Percentiles rank a stretch among this genome's conserved stretches.
These are phyloP conservation scores for Aristolochia fimbriata DNA, from an alignment of 164 flowering plant genomes.

Conservation along the genomic window DNA sequence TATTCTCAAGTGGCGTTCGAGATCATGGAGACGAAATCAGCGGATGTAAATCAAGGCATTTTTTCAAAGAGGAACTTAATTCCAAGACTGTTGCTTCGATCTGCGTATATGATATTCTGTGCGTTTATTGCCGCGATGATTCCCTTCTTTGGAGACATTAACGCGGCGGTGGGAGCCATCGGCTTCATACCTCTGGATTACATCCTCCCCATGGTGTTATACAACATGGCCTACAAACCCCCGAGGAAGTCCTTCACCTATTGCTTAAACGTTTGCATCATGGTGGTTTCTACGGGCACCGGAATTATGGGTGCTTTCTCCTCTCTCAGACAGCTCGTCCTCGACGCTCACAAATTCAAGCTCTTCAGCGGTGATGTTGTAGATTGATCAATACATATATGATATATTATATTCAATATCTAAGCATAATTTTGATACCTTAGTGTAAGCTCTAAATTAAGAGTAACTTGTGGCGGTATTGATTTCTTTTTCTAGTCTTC, in stretches of 20 bases:
- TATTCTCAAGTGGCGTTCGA: slow-evolving; percentile 98
- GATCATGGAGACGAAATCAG: slow-evolving; percentile 83
- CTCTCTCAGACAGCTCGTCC: slow-evolving; percentile 60
- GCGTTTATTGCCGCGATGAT: slow-evolving; percentile 95
- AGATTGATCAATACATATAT: slow-evolving; percentile 30
- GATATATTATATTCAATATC: too few relatives aligned
- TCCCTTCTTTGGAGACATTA: slow-evolving; percentile 97
- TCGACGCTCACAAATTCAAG: slow-evolving; percentile 75
- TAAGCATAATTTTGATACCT: too few relatives aligned
- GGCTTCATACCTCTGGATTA: slow-evolving; percentile 96
- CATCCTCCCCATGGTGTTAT: slow-evolving; percentile 88
- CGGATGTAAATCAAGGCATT: slow-evolving; percentile 70
- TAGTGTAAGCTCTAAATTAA: too few relatives aligned
- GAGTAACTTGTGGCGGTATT: too few relatives aligned
- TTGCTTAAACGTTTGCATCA: slow-evolving; percentile 62
- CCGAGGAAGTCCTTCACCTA: slow-evolving; percentile 37
- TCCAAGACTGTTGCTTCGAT: slow-evolving; percentile 71
- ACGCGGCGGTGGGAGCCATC: slow-evolving; percentile 72
- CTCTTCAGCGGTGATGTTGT: slow-evolving; percentile 70
- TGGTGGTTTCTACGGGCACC: slow-evolving; percentile 55
- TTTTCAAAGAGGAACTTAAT: slow-evolving; percentile 75
- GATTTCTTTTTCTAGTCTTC: too few relatives aligned
- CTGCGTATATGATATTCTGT: slow-evolving; percentile 63
- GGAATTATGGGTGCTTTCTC: slow-evolving; percentile 87
- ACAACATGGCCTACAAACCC: slow-evolving; percentile 83